phyloP scores from a whole-genome alignment of 148 eudicot genomes.

The Rhododendron mucronatum region DNA sequence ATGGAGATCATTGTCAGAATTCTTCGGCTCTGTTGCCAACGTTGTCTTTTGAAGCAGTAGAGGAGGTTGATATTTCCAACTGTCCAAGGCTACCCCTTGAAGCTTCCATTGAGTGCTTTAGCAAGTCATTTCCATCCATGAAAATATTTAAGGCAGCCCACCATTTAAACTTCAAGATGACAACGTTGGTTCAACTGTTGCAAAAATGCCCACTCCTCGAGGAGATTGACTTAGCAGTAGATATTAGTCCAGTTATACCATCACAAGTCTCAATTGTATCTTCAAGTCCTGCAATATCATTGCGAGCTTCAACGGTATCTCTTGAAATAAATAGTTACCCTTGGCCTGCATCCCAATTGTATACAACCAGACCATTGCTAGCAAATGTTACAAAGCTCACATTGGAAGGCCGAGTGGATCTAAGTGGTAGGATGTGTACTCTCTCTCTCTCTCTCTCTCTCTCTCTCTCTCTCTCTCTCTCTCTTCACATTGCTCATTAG shows the following conservation, averaged over 20 bases:
- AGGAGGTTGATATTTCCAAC: slow-evolving; percentile 74
- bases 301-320: slow-evolving; percentile 7
- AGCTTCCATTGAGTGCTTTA: slow-evolving; percentile 44
- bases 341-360: slow-evolving; percentile 19
- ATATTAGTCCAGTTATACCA: slow-evolving; percentile 60
- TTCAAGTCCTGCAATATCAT: slow-evolving; percentile 26
- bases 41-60: slow-evolving; percentile 49
- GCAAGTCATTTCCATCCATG: slow-evolving; percentile 72
- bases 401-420: slow-evolving; percentile 74
- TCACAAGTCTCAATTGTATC: slow-evolving; percentile 43
- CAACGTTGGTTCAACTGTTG: slow-evolving; percentile 39
- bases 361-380: slow-evolving; percentile 18
- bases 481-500: background rate
- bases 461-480: background rate
- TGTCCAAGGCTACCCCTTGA: slow-evolving; percentile 58
- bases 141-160: slow-evolving; percentile 55
- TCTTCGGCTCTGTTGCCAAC: slow-evolving; percentile 24
- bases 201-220: slow-evolving; percentile 41
- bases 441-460: background rate
- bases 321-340: background rate
- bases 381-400: slow-evolving; percentile 60
- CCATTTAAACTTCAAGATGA: slow-evolving; percentile 41
- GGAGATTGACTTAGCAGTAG: slow-evolving; percentile 69
- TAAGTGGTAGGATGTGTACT: slow-evolving; percentile 45
- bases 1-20: slow-evolving; percentile 14